phyloP scores from a whole-genome alignment of 208 protist species.

The Leptomonas pyrrhocoris region DNA sequence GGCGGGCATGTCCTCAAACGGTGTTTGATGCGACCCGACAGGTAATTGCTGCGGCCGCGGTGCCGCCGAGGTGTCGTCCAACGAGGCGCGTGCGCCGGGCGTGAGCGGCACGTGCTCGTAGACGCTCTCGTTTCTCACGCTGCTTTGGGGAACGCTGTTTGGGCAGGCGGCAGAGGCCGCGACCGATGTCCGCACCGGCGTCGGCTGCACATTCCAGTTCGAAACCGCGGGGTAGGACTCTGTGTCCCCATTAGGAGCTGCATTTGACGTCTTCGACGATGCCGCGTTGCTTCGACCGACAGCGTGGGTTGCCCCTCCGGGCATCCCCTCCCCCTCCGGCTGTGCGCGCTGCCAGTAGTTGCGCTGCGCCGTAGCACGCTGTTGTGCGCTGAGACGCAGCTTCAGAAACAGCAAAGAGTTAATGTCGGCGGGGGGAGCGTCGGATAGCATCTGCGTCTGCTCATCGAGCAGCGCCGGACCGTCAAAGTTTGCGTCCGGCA shows the following conservation, averaged over 20 bases:
- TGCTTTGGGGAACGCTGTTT: background rate
- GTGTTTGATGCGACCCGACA: background rate
- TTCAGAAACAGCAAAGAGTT: conserved; percentile 68
- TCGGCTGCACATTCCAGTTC: conserved; percentile 9
- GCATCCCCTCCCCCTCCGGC: conserved; percentile 11
- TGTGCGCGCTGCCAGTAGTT: conserved; percentile 53
- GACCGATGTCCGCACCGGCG: background rate
- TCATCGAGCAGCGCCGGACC: conserved; percentile 58
- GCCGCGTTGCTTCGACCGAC: background rate
- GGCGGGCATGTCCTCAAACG: conserved; percentile 52
- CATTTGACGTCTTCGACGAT: background rate
- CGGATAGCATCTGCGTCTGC: conserved; percentile 59
- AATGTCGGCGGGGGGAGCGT: conserved; percentile 63
- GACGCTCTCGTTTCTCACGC: background rate
- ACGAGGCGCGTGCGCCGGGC: background rate
- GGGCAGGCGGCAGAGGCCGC: no score
- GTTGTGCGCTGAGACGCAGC: conserved; percentile 61
- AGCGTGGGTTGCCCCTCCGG: background rate
- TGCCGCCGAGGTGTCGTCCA: conserved; percentile 11
- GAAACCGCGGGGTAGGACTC: conserved; percentile 1
- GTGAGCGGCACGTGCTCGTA: background rate
- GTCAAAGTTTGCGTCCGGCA: conserved; percentile 38
- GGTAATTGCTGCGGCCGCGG: background rate
- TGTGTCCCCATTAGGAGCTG: conserved; percentile 1
- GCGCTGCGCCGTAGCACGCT: conserved; percentile 65